A percentile compares a stretch with the other conserved stretches of the same genome.
Evolutionary conservation across 768 basidiomycete genomes (phyloP).

Genomic region (Collybia mongolica): DNA sequence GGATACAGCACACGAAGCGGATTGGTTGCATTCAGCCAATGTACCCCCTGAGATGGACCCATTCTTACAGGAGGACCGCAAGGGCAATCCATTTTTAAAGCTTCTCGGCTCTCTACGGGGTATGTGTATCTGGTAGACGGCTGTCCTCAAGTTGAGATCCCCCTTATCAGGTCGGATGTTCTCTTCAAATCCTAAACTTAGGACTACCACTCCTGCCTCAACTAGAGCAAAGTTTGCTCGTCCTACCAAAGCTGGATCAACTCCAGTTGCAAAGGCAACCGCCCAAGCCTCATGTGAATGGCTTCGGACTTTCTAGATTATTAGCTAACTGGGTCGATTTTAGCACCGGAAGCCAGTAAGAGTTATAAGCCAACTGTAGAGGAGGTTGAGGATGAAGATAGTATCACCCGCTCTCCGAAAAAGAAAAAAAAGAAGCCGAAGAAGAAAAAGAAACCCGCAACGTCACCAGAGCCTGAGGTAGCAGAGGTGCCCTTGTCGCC

Average conservation of each 20-base stretch:
- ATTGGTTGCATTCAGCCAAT: conserved; percentile 52
- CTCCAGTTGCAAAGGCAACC: not conserved
- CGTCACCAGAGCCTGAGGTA: conserved; percentile 18
- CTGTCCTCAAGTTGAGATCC: too few relatives aligned
- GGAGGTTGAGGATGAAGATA: conserved; percentile 73
- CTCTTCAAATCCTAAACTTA: conserved; percentile 40
- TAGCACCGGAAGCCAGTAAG: conserved; percentile 16
- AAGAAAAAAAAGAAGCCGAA: conserved; percentile 68
- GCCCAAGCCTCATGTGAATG: not conserved
- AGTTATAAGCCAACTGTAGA: conserved; percentile 58
- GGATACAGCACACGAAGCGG: conserved; percentile 61
- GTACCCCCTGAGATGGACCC: conserved; percentile 39
- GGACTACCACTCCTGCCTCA: conserved; percentile 10
- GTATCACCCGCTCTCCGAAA: conserved; percentile 27
- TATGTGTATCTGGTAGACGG: conserved; percentile 18
- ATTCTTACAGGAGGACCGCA: conserved; percentile 48
- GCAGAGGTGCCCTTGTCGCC: conserved; percentile 14
- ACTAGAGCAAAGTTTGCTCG: not conserved
- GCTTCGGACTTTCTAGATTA: not conserved
- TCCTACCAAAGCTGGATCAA: not conserved
- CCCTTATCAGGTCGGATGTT: conserved; percentile 60
- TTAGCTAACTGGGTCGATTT: not conserved
- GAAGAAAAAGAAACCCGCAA: conserved; percentile 58
- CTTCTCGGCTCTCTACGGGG: conserved; percentile 75
- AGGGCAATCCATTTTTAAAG: conserved; percentile 78